Evolutionary conservation across 345 rosid genomes (phyloP), one percentile per base, ranked within the genome.

Genomic region (Euphorbia tirucalli): DNA sequence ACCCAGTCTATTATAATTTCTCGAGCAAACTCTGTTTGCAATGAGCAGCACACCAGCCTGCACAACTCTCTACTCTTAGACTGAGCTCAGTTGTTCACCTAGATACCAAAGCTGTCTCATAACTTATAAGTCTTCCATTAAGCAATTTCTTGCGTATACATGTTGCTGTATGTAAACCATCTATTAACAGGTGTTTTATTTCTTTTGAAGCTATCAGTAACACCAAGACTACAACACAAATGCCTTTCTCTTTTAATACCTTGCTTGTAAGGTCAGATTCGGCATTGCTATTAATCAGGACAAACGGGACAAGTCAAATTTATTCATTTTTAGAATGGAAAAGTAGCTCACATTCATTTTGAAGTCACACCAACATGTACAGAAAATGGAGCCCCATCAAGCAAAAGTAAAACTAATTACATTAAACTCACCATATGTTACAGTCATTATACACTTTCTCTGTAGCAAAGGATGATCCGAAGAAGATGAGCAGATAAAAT

Each of bases 401-500:
- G 54, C 27, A 4, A 27, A 31, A 71, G 49, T 58, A 54, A 60
- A 71, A 52, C 70, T 72, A 69, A 76, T 72, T 74, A 76, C 81
- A 80, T 14, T 31, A 63, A 43, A 41, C 69, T 48, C 22, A 32
- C 50, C 85, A 46, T 66, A 79, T 57, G 46, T 54, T 73, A 77
- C 81, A 75, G 13, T 76, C 69, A 7, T 46, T 13, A 60, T 54
- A 24, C 52, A 67, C 37, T 72, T 60, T 67, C 68, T 71, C 37
- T 60, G 37, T 25, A 31, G 14, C 78, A 58, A 61, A 71, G 3
- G 19, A 46, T 66, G 44, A 65, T 19, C 37, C 66, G 41, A 35
- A 37, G 16, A 4, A 39, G 11, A 71, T 24, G 37, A 37, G 68
- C 70, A 50, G 18, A 27, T 11, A 75, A 48, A 31, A 70, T 24